Conservation (phyloP, 1,284 basidiomycete species). For the Hemileia vastatrix region DNA sequence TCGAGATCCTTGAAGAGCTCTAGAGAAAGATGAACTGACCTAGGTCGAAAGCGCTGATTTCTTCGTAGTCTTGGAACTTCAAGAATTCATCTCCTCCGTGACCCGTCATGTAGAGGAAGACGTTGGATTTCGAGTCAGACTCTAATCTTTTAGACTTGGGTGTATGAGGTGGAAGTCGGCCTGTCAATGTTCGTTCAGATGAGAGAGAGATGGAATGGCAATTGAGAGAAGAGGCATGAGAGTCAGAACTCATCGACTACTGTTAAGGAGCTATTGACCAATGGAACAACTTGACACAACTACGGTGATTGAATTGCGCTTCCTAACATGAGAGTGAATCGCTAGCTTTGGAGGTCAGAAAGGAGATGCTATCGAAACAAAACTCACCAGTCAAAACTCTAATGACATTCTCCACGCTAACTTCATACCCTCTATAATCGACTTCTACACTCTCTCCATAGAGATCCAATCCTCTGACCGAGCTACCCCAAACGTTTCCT, state of each 20-base stretch:
- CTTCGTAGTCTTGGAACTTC: conserved; percentile 43
- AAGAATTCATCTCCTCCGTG: conserved; percentile 44
- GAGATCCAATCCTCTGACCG: conserved; percentile 32
- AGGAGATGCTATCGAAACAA: no score
- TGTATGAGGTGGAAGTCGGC: conserved; percentile 34
- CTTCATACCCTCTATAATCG: conserved; percentile 41
- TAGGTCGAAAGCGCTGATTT: conserved; percentile 38
- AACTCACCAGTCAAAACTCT: conserved; percentile 33
- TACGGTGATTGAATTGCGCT: no score
- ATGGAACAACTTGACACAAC: no score
- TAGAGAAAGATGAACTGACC: conserved; percentile 8
- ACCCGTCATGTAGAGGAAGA: conserved; percentile 44
- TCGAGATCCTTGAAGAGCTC: background rate
- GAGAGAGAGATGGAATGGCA: background rate
- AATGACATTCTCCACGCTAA: conserved; percentile 39
- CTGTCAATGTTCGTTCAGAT: conserved; percentile 1
- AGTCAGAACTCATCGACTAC: no score
- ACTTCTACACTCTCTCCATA: conserved; percentile 42
- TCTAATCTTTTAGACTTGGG: conserved; percentile 38
- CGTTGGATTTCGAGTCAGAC: conserved; percentile 35
- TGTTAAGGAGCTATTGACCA: no score
- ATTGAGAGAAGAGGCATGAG: no score
- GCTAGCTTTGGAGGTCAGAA: no score
- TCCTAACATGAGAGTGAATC: no score
- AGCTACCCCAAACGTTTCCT: conserved; percentile 35